These are phyloP conservation scores for barley (Hordeum vulgare) DNA, from an alignment of 176 grass and related monocot species.

Conservation along the genomic window DNA sequence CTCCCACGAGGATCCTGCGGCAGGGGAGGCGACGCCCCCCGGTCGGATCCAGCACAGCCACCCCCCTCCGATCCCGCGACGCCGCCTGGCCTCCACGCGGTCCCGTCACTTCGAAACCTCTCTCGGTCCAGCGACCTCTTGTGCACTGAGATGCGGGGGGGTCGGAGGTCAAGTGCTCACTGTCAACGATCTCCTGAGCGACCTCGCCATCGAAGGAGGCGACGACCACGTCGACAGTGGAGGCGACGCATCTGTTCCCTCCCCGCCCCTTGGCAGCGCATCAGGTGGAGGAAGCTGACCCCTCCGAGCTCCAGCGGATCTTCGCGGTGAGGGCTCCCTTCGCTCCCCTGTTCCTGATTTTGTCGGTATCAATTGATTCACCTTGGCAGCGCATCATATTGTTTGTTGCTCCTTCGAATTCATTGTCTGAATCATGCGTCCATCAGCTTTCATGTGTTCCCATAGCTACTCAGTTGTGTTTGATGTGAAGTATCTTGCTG, in stretches of 20 bases:
- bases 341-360: neutral
- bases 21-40: too few relatives aligned
- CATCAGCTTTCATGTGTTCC: neutral
- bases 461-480: neutral
- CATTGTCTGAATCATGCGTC: neutral
- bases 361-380: neutral
- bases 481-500: neutral
- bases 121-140: too few relatives aligned
- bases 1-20: too few relatives aligned
- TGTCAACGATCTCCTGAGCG: conserved; percentile 72
- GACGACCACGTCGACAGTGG: conserved; percentile 1
- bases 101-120: too few relatives aligned
- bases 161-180: conserved; percentile 80
- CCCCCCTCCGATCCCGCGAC: too few relatives aligned
- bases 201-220: conserved; percentile 58
- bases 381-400: neutral
- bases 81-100: too few relatives aligned
- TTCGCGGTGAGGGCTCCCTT: conserved; percentile 42
- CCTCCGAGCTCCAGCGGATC: conserved; percentile 42
- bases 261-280: conserved; percentile 7
- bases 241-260: neutral
- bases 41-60: too few relatives aligned
- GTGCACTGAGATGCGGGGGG: conserved; percentile 49
- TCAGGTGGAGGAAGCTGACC: conserved; percentile 6
- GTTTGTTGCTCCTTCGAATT: neutral